Evolutionary conservation across 2,329 filamentous ascomycete genomes (phyloP).

Genomic region (Colletotrichum costaricense): DNA sequence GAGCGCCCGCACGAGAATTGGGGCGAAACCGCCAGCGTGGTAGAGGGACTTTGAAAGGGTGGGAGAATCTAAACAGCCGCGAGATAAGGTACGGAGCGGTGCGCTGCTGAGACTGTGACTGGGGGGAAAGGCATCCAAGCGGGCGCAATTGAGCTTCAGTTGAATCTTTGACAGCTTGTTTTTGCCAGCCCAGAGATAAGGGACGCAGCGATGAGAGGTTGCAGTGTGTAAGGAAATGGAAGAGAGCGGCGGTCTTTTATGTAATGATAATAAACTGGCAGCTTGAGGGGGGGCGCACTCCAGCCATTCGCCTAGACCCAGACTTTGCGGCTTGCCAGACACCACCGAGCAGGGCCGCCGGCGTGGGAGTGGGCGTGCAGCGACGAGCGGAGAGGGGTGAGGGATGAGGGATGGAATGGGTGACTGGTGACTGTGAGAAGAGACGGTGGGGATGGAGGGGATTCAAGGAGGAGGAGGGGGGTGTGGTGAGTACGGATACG

Average conservation of each 20-base stretch:
- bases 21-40: conserved; percentile 35
- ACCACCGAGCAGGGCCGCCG: conserved; percentile 34
- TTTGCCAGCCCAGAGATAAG: conserved; percentile 38
- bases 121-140: conserved; percentile 36
- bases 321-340: conserved; percentile 11
- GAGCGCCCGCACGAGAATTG: conserved; percentile 38
- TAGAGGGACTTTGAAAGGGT: conserved; percentile 50
- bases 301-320: conserved; percentile 34
- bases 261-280: conserved; percentile 38
- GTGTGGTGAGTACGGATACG: not conserved
- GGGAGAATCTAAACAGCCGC: conserved; percentile 38
- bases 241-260: conserved; percentile 38
- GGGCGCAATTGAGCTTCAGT: conserved; percentile 38
- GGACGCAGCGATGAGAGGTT: conserved; percentile 39
- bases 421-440: not conserved
- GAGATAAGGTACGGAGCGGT: conserved; percentile 37
- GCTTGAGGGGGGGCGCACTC: conserved; percentile 29
- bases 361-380: conserved; percentile 32
- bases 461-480: conserved; percentile 10
- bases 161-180: conserved; percentile 36
- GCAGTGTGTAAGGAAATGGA: conserved; percentile 39
- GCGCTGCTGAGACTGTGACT: conserved; percentile 37
- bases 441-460: conserved; percentile 2
- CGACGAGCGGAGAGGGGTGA: conserved; percentile 12
- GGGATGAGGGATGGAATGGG: not conserved